Conservation (phyloP, 2,329 filamentous ascomycete genomes). For the Sphaerulina musiva region DNA sequence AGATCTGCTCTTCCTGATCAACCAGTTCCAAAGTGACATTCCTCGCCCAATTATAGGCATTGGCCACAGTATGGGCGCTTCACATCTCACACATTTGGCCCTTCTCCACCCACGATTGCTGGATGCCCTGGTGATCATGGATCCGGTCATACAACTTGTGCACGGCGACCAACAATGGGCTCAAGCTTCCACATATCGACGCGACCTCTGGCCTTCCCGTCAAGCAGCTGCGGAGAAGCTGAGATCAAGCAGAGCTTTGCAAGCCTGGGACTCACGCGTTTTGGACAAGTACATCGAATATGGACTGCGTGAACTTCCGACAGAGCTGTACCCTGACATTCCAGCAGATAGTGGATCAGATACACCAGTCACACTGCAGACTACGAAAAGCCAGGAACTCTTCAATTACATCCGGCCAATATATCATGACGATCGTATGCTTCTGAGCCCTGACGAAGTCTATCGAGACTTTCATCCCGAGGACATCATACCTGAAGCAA, state of each 20-base stretch:
- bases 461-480: neutral
- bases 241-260: conserved; percentile 56
- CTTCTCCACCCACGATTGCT: conserved; percentile 74
- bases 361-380: conserved; percentile 56
- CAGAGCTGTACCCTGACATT: conserved; percentile 38
- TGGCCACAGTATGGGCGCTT: conserved; percentile 80
- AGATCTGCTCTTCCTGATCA: conserved; percentile 79
- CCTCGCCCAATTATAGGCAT: conserved; percentile 74
- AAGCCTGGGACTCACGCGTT: conserved; percentile 72
- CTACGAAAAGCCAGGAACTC: conserved; percentile 82
- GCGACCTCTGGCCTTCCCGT: conserved; percentile 75
- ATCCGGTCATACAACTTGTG: conserved; percentile 64
- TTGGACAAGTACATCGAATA: conserved; percentile 61
- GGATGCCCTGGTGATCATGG: conserved; percentile 66
- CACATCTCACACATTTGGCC: conserved; percentile 52
- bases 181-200: conserved; percentile 58
- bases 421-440: conserved; percentile 40
- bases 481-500: conserved; percentile 33
- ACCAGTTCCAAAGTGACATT: conserved; percentile 70
- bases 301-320: conserved; percentile 15
- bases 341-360: conserved; percentile 17
- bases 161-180: conserved; percentile 36
- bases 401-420: conserved; percentile 27
- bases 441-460: neutral
- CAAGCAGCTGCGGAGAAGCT: conserved; percentile 48